These are phyloP conservation scores for Lagenaria siceraria DNA, from an alignment of 306 rosid species.

Conservation along the genomic window DNA sequence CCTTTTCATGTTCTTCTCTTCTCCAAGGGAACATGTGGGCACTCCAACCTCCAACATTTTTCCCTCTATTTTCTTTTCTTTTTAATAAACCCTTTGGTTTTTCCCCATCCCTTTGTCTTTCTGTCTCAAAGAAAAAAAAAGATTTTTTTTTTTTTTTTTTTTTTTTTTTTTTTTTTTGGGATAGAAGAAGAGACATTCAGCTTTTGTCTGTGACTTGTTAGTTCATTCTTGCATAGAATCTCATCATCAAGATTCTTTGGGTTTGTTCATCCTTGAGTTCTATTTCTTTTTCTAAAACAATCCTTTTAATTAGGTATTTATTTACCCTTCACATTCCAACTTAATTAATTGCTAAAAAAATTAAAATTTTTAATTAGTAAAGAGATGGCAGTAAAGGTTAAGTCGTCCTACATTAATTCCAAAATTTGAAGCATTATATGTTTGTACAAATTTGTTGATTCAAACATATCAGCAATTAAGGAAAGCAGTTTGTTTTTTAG, in stretches of 20 bases:
- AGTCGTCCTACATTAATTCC: neutral
- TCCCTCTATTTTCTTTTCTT: neutral
- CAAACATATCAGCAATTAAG: slow-evolving; percentile 1
- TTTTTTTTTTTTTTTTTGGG: neutral
- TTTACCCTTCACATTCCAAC: neutral
- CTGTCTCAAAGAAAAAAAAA: neutral
- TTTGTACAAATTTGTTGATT: neutral
- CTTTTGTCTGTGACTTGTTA: slow-evolving; percentile 25
- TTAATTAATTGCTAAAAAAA: neutral
- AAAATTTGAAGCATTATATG: neutral
- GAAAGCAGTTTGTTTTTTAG: slow-evolving; percentile 1
- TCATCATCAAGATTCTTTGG: slow-evolving; percentile 19
- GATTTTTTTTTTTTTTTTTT: too few species aligned
- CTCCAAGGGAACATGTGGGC: slow-evolving; percentile 39
- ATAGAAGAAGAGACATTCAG: slow-evolving; percentile 20
- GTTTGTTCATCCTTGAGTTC: neutral
- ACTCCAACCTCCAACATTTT: slow-evolving; percentile 20
- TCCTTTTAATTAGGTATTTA: neutral
- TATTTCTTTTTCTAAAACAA: neutral
- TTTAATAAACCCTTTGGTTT: neutral
- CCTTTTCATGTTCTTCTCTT: slow-evolving; percentile 10
- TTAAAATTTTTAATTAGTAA: neutral
- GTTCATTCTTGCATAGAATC: slow-evolving; percentile 15
- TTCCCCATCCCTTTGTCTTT: neutral
- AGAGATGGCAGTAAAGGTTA: neutral